Conservation (phyloP, 306 rosid genomes). For the Erythrophleum fordii region DNA sequence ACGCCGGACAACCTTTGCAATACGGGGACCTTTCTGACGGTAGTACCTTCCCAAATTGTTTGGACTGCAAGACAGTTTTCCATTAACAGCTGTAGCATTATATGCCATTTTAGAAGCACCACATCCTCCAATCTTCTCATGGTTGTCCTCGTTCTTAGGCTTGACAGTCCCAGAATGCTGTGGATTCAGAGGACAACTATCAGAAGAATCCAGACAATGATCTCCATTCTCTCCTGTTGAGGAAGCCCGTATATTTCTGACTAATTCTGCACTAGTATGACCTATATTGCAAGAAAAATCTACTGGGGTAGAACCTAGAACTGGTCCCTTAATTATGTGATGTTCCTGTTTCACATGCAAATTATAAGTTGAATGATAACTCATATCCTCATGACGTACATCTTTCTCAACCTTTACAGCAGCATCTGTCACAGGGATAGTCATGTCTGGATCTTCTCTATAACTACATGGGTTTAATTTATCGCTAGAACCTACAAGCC, state of each 20-base stretch:
- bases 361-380: conserved; percentile 42
- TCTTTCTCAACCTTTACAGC: conserved; percentile 54
- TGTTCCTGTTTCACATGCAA: conserved; percentile 52
- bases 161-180: conserved; percentile 55
- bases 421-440: conserved; percentile 57
- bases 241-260: conserved; percentile 39
- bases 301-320: conserved; percentile 46
- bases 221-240: conserved; percentile 39
- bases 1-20: conserved; percentile 94
- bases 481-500: conserved; percentile 49
- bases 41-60: conserved; percentile 61
- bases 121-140: conserved; percentile 54
- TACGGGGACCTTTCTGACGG: conserved; percentile 96
- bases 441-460: conserved; percentile 43
- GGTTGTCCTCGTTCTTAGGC: conserved; percentile 53
- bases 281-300: conserved; percentile 45
- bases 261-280: conserved; percentile 44
- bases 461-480: conserved; percentile 48
- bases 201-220: conserved; percentile 36
- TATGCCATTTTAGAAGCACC: conserved; percentile 56
- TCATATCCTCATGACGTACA: conserved; percentile 43
- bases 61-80: conserved; percentile 58
- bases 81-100: conserved; percentile 53
- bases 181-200: conserved; percentile 41
- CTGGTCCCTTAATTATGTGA: conserved; percentile 43